Percentiles rank a stretch among this genome's conserved stretches.
These are phyloP conservation scores for Gelatoporia subvermispora DNA, from an alignment of 768 basidiomycete genomes.

Conservation along the genomic window DNA sequence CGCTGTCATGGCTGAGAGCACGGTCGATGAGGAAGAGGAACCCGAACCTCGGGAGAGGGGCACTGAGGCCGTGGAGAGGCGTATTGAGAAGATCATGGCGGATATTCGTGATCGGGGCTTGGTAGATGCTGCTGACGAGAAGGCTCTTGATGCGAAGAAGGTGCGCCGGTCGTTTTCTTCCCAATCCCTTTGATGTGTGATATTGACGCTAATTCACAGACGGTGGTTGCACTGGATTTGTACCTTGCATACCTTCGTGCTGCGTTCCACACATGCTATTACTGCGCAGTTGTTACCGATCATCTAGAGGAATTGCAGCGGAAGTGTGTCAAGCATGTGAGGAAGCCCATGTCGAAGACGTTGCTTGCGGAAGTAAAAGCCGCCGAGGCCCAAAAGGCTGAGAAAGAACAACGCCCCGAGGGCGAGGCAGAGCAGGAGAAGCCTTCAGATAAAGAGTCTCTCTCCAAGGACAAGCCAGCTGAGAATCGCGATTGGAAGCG, in stretches of 20 bases:
- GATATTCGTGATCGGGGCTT: slow-evolving; percentile 63
- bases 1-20: slow-evolving; percentile 22
- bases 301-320: slow-evolving; percentile 93
- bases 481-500: slow-evolving; percentile 52
- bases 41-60: slow-evolving; percentile 58
- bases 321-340: slow-evolving; percentile 89
- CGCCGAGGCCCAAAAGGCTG: slow-evolving; percentile 47
- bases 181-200: slow-evolving; percentile 3
- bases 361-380: slow-evolving; percentile 57
- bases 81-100: slow-evolving; percentile 71
- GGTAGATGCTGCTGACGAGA: slow-evolving; percentile 58
- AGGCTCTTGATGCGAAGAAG: slow-evolving; percentile 65
- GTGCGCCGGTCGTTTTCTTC: slow-evolving; percentile 34
- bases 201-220: slow-evolving; percentile 46
- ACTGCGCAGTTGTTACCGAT: slow-evolving; percentile 90
- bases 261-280: slow-evolving; percentile 95
- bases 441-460: slow-evolving; percentile 34
- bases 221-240: slow-evolving; percentile 81
- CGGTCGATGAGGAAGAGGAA: slow-evolving; percentile 39
- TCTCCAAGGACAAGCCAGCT: slow-evolving; percentile 27
- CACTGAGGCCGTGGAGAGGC: slow-evolving; percentile 76
- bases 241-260: slow-evolving; percentile 90
- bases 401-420: slow-evolving; percentile 38
- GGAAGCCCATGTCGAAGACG: slow-evolving; percentile 66
- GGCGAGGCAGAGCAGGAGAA: slow-evolving; percentile 27